Evolutionary conservation across 768 basidiomycete species (phyloP).

Genomic region (Rhodotorula kratochvilovae): DNA sequence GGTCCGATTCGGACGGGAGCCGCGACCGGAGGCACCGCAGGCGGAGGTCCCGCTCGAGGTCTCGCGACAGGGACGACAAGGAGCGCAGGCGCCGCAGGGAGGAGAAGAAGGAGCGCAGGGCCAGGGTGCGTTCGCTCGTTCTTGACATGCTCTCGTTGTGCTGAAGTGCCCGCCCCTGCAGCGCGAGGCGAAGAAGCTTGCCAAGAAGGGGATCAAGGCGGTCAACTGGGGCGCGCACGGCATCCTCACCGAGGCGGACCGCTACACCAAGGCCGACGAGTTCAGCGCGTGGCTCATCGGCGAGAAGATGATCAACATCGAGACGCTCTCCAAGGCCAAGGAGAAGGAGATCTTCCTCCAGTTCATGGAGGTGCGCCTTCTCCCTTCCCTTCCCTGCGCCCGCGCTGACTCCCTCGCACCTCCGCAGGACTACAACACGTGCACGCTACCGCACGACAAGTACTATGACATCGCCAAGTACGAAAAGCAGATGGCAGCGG

Average conservation of each 20-base stretch:
- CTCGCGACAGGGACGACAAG: conserved; percentile 14
- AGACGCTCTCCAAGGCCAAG: conserved; percentile 24
- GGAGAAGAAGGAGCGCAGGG: conserved; percentile 39
- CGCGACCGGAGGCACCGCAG: conserved; percentile 12
- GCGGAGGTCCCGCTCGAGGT: background rate
- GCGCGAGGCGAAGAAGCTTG: conserved; percentile 22
- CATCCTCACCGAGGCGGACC: conserved; percentile 34
- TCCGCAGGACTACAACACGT: conserved; percentile 34
- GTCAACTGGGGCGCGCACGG: conserved; percentile 37
- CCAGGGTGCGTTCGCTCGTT: conserved; percentile 3
- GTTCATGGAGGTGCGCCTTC: conserved; percentile 30
- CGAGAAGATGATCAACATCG: conserved; percentile 27
- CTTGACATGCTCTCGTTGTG: background rate
- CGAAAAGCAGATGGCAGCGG: conserved; percentile 28
- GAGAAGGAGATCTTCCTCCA: conserved; percentile 34
- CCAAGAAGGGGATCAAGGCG: conserved; percentile 23
- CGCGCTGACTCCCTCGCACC: too few relatives aligned
- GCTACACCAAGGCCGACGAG: conserved; percentile 38
- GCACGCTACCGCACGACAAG: conserved; percentile 34
- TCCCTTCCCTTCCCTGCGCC: background rate
- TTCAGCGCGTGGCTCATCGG: conserved; percentile 33
- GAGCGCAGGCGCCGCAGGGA: conserved; percentile 24
- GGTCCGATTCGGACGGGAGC: conserved; percentile 20
- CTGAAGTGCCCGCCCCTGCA: background rate
- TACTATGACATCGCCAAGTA: conserved; percentile 32